phyloP scores from a whole-genome alignment of 2,329 filamentous ascomycete species.

The Pseudogymnoascus pannorum region DNA sequence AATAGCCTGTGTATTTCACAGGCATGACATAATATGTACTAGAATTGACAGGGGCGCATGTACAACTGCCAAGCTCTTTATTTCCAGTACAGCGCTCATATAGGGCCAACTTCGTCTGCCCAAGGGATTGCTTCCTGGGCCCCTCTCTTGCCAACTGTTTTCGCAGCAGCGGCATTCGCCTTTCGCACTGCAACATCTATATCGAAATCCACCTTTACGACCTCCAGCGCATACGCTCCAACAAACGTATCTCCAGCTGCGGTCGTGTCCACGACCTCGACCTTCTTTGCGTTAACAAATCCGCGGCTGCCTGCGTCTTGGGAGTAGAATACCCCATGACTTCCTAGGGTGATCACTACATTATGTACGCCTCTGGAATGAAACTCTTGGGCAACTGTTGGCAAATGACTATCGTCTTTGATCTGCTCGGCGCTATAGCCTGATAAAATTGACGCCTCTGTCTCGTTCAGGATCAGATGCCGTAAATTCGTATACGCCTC shows the following conservation, averaged over 20 bases:
- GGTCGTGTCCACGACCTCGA: conserved; percentile 15
- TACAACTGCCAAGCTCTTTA: neutral
- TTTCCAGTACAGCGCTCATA: neutral
- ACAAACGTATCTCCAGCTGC: conserved; percentile 18
- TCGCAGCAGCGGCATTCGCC: conserved; percentile 8
- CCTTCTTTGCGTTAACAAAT: conserved; percentile 8
- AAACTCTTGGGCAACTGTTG: neutral
- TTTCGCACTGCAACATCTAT: conserved; percentile 5
- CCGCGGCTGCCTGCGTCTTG: neutral
- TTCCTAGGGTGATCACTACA: conserved; percentile 14
- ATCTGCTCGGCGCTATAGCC: neutral
- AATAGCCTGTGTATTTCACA: neutral
- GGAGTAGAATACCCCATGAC: conserved; percentile 14
- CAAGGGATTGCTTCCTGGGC: conserved; percentile 5
- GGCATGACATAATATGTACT: neutral
- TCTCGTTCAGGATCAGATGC: conserved; percentile 9
- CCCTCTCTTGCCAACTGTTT: conserved; percentile 1
- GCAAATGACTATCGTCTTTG: neutral
- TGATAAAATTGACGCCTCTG: conserved; percentile 8
- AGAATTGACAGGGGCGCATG: neutral
- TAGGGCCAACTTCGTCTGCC: neutral
- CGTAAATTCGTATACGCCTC: neutral
- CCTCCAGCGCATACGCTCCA: conserved; percentile 2
- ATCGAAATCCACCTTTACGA: conserved; percentile 6
- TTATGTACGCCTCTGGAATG: conserved; percentile 7